Conservation (phyloP, 2,329 filamentous ascomycete species). For the Graphiopsis chlorocephala region DNA sequence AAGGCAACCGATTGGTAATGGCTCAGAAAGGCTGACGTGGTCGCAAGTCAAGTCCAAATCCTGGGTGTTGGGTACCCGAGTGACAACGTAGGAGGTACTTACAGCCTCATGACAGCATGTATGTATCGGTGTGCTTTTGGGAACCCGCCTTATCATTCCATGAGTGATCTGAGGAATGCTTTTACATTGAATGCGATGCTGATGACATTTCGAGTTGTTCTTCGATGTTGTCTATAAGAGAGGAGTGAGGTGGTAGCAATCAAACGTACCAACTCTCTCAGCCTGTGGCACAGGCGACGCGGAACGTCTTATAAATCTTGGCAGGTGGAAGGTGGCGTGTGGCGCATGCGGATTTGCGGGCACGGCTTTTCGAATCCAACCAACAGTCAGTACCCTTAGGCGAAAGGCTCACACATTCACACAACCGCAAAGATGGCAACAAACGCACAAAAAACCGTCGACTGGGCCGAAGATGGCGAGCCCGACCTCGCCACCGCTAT, state of each 20-base stretch:
- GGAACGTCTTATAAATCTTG: constrained; percentile 1
- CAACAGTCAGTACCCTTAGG: constrained; percentile 1
- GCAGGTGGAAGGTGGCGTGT: neutral
- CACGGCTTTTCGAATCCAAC: constrained; percentile 6
- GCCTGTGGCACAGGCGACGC: constrained; percentile 1
- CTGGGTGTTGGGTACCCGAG: too few relatives aligned
- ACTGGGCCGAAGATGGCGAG: constrained; percentile 92
- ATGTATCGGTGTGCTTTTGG: neutral
- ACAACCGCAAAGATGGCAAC: constrained; percentile 27
- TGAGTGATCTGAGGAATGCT: neutral
- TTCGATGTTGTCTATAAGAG: neutral
- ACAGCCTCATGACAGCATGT: neutral
- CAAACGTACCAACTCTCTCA: neutral
- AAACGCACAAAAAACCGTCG: constrained; percentile 47
- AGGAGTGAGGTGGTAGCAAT: neutral
- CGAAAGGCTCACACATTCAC: constrained; percentile 14
- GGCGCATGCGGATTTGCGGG: constrained; percentile 1
- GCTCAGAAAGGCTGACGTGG: too few relatives aligned
- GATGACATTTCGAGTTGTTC: neutral
- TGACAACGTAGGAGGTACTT: neutral
- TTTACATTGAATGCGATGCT: neutral
- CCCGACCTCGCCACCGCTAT: constrained; percentile 76
- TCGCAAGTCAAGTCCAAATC: too few relatives aligned
- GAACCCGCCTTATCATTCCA: neutral
- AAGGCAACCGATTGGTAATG: too few relatives aligned